Evolutionary conservation across 2,329 filamentous ascomycete genomes (phyloP).

Genomic region (Aspergillus ochraceus): DNA sequence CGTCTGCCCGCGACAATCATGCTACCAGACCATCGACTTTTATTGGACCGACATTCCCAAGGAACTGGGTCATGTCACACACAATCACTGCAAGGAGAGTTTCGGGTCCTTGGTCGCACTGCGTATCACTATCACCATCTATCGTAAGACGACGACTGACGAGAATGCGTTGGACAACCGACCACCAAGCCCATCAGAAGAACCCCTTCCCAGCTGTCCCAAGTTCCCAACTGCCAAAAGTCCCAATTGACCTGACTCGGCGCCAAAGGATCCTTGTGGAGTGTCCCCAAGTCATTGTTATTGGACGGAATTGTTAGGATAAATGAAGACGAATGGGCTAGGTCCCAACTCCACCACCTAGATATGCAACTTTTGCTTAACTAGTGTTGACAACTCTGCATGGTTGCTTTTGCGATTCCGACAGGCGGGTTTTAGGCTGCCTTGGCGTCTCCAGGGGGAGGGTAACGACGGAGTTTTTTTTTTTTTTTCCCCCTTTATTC

Average conservation of each 20-base stretch:
- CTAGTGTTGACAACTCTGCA: background rate
- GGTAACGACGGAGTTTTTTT: background rate
- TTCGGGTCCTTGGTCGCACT: background rate
- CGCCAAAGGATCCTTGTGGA: background rate
- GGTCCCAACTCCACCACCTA: background rate
- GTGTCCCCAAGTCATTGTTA: background rate
- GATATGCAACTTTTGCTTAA: background rate
- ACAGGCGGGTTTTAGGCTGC: slow-evolving; percentile 3
- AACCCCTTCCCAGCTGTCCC: background rate
- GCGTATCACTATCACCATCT: background rate
- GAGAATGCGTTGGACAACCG: background rate
- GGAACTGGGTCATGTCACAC: slow-evolving; percentile 17
- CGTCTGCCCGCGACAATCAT: background rate
- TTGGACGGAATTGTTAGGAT: background rate
- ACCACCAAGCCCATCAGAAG: background rate
- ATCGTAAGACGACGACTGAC: background rate
- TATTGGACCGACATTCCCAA: slow-evolving; percentile 16
- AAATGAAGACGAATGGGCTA: background rate
- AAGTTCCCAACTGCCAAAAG: background rate
- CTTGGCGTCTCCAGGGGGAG: slow-evolving; percentile 7
- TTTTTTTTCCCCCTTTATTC: background rate
- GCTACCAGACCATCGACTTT: background rate
- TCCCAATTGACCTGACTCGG: background rate
- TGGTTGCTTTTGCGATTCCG: background rate
- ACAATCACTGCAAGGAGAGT: slow-evolving; percentile 9